Percentiles rank a stretch among this genome's conserved stretches.
These are phyloP conservation scores for Botrytis deweyae DNA, from an alignment of 2,329 filamentous ascomycete genomes.

Conservation along the genomic window DNA sequence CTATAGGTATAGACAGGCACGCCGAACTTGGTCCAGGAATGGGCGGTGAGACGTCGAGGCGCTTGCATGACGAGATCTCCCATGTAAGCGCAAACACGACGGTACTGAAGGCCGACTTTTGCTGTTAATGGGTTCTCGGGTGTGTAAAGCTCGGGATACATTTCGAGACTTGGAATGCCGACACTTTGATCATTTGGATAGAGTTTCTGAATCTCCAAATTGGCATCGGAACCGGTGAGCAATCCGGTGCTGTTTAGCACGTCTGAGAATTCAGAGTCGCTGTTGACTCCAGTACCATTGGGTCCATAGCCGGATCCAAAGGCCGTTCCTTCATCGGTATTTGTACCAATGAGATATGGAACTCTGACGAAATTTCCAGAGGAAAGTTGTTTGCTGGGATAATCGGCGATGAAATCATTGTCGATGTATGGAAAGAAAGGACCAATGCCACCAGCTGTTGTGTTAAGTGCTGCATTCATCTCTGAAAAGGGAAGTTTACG, in stretches of 20 bases:
- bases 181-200: constrained; percentile 52
- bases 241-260: constrained; percentile 10
- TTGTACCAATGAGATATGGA: constrained; percentile 47
- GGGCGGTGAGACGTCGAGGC: constrained; percentile 22
- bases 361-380: constrained; percentile 41
- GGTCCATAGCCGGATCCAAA: constrained; percentile 39
- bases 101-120: constrained; percentile 41
- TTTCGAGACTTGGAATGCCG: constrained; percentile 45
- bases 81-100: constrained; percentile 24
- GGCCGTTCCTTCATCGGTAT: constrained; percentile 43
- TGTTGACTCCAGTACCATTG: constrained; percentile 28
- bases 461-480: constrained; percentile 36
- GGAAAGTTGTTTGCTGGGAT: constrained; percentile 53
- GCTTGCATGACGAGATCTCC: constrained; percentile 25
- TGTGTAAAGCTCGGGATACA: constrained; percentile 28
- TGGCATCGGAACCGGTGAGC: neutral
- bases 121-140: constrained; percentile 24
- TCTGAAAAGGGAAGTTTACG: constrained; percentile 34
- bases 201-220: constrained; percentile 42
- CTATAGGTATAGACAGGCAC: constrained; percentile 43
- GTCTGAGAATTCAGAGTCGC: constrained; percentile 32
- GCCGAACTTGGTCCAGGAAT: constrained; percentile 23
- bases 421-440: constrained; percentile 40
- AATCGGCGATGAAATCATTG: constrained; percentile 45
- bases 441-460: constrained; percentile 40